phyloP scores from a whole-genome alignment of 2,329 filamentous ascomycete species.

The Alternaria sp. region DNA sequence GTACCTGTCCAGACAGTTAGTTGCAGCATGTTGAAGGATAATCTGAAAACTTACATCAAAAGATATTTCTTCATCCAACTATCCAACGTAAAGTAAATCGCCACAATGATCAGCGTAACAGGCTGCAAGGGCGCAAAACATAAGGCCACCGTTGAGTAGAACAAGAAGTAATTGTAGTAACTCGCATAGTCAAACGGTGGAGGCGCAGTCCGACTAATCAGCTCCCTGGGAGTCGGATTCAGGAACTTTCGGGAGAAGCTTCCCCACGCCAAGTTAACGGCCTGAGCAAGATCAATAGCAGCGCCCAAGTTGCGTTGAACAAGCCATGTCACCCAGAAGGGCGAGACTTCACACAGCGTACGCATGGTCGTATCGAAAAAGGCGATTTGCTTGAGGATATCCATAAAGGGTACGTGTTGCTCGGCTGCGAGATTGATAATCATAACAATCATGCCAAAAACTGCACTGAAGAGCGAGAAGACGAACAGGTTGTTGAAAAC shows the following conservation, averaged over 20 bases:
- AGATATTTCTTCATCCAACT: slow-evolving; percentile 94
- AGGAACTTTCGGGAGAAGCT: slow-evolving; percentile 86
- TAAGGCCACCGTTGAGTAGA: slow-evolving; percentile 88
- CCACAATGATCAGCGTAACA: slow-evolving; percentile 82
- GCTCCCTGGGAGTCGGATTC: slow-evolving; percentile 84
- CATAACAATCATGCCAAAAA: slow-evolving; percentile 75
- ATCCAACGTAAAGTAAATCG: slow-evolving; percentile 88
- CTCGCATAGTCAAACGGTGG: slow-evolving; percentile 92
- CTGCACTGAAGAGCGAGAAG: slow-evolving; percentile 87
- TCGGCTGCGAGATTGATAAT: slow-evolving; percentile 67
- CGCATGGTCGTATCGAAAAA: slow-evolving; percentile 71
- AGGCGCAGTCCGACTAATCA: slow-evolving; percentile 92
- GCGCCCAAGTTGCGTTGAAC: slow-evolving; percentile 92
- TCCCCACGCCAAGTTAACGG: slow-evolving; percentile 83
- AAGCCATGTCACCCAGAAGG: slow-evolving; percentile 82
- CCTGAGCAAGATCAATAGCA: slow-evolving; percentile 89
- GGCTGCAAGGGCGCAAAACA: slow-evolving; percentile 88
- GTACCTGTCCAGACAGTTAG: slow-evolving; percentile 53
- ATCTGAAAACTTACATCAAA: slow-evolving; percentile 65
- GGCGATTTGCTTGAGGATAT: slow-evolving; percentile 70
- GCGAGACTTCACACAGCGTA: slow-evolving; percentile 81
- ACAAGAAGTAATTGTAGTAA: slow-evolving; percentile 98
- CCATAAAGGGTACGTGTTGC: slow-evolving; percentile 64
- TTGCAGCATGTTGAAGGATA: background rate
- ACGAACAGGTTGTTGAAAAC: slow-evolving; percentile 96